Base-by-base conservation (phyloP, 805 yeast species). In the Citeromyces nyonsensis region DNA sequence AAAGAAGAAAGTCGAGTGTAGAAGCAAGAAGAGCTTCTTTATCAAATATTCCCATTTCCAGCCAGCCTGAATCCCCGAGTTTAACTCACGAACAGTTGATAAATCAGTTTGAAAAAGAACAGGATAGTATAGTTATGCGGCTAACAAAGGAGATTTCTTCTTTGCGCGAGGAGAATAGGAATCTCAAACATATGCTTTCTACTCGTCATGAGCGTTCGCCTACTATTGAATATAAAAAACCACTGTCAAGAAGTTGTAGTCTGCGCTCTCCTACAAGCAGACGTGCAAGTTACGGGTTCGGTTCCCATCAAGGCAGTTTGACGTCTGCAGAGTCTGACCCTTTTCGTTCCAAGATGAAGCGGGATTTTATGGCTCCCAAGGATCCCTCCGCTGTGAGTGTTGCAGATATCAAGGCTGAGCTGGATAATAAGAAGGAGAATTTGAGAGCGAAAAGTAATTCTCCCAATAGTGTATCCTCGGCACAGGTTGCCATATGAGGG, bases 51-150 rank as follows among this genome's bases (percentile, higher is more conserved):
- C 22, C 22, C 22, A 18, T 18, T 5, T 7, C 22, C 22, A 18
- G n/a, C n/a, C n/a, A 18, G 22, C 22, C 22, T 18, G 22, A 18
- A 5, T 18, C 7, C 22, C 22, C 22, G 22, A 18, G 5, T 7
- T 5, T 5, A 18, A 18, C 22, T 7, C 22, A 18, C 6, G 22
- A 18, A 18, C 22, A 18, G 22, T 7, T 18, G 22, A 62, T 72
- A 26, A 74, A 72, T 44, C 46, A 61, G 25, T 69, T 78, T 73
- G 86, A 78, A 43, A 60, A 73, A 33, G 84, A 78, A 50, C 85
- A 78, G 47, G 86, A 78, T 44, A 82, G 80, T 3, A 73, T 76
- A 15, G 85, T 77, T 12, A 54, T 76, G 44, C 67, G 64, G 47
- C 54, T 77, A 28, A 75, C 74, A 70, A 63, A 66, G 34, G 83